Conservation (phyloP, 345 rosid species). For the Citrus australasica region DNA sequence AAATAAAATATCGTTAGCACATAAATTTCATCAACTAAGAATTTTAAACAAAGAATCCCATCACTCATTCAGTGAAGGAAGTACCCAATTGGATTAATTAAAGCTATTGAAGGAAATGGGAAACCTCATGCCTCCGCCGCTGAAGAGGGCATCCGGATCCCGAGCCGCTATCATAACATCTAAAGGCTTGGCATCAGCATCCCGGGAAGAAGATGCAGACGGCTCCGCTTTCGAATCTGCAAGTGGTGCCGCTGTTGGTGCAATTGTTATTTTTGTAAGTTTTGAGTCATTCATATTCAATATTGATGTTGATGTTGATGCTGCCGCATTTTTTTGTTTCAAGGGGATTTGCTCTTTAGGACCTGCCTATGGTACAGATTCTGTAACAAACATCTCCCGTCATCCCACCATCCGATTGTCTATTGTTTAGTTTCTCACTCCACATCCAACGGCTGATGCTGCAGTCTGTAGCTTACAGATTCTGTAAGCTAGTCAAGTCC, state of each 20-base stretch:
- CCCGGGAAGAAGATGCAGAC: constrained; percentile 10
- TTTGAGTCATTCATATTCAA: background rate
- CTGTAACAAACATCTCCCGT: too few relatives aligned
- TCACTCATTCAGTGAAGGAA: background rate
- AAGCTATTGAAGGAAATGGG: background rate
- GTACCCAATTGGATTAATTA: background rate
- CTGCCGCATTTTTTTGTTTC: background rate
- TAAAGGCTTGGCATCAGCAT: constrained; percentile 16
- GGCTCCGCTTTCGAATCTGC: background rate
- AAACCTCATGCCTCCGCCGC: constrained; percentile 56
- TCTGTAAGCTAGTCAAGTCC: too few relatives aligned
- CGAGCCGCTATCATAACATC: constrained; percentile 25
- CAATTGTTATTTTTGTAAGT: background rate
- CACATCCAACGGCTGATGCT: too few relatives aligned
- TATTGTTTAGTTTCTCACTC: too few relatives aligned
- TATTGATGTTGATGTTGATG: background rate
- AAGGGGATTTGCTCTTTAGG: background rate
- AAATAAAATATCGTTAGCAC: background rate
- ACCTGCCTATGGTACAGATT: too few relatives aligned
- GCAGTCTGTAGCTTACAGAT: too few relatives aligned
- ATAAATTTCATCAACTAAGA: background rate
- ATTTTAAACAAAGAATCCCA: background rate
- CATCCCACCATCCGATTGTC: too few relatives aligned
- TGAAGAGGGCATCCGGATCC: constrained; percentile 33
- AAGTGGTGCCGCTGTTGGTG: background rate